A percentile compares a stretch with the other conserved stretches of the same genome.
phyloP scores from a whole-genome alignment of 1,284 basidiomycete genomes.

The Trametes versicolor region DNA sequence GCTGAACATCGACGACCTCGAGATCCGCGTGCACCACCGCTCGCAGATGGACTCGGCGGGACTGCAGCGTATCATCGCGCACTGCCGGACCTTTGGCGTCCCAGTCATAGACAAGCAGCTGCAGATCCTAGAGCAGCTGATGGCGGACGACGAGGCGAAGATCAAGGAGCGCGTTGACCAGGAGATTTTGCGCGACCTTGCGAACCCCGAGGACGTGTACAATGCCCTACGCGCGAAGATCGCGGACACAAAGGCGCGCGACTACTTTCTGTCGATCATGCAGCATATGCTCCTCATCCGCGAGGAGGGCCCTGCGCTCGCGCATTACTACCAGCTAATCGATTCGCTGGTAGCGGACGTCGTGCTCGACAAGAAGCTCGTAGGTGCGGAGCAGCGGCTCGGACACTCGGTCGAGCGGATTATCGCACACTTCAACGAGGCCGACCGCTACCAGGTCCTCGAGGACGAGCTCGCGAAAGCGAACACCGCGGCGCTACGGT shows the following conservation, averaged over 20 bases:
- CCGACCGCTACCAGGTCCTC: slow-evolving; percentile 84
- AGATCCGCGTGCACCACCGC: slow-evolving; percentile 86
- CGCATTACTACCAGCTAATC: slow-evolving; percentile 93
- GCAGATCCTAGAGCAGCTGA: slow-evolving; percentile 67
- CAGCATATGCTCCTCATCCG: slow-evolving; percentile 93
- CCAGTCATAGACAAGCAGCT: slow-evolving; percentile 77
- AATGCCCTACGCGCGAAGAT: slow-evolving; percentile 82
- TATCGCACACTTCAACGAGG: slow-evolving; percentile 91
- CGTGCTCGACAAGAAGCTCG: slow-evolving; percentile 92
- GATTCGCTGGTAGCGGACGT: slow-evolving; percentile 94
- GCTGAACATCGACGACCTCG: slow-evolving; percentile 74
- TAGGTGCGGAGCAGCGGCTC: slow-evolving; percentile 86
- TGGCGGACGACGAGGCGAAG: slow-evolving; percentile 84
- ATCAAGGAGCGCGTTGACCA: slow-evolving; percentile 84
- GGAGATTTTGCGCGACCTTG: slow-evolving; percentile 80
- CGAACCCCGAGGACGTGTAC: slow-evolving; percentile 89
- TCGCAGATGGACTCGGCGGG: slow-evolving; percentile 92
- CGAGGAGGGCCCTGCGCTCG: slow-evolving; percentile 85
- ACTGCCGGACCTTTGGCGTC: slow-evolving; percentile 77
- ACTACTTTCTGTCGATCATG: slow-evolving; percentile 92
- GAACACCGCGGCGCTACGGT: slow-evolving; percentile 68
- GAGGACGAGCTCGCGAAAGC: slow-evolving; percentile 82
- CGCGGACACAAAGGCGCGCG: slow-evolving; percentile 80
- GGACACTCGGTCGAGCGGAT: slow-evolving; percentile 92
- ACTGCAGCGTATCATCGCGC: slow-evolving; percentile 77